Evolutionary conservation across 176 grass and related monocot species (phyloP).

Genomic region (Cenchrus fungigraminus): DNA sequence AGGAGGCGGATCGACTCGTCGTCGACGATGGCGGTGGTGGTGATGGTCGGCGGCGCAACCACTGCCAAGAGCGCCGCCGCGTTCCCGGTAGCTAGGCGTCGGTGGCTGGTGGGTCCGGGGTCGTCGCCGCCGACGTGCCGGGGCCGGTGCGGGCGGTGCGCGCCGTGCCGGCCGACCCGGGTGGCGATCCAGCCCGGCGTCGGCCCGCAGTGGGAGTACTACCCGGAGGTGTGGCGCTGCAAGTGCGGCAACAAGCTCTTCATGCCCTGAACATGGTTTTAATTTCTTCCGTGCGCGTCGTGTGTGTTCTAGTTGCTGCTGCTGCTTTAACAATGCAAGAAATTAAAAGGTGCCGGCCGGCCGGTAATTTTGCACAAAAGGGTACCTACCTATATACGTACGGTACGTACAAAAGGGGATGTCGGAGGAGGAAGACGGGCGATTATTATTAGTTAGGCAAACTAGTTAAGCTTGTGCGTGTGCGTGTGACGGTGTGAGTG

Average conservation of each 20-base stretch:
- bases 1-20: slow-evolving; percentile 25
- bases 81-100: neutral
- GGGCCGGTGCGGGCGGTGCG: slow-evolving; percentile 62
- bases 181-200: slow-evolving; percentile 72
- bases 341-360: neutral
- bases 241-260: slow-evolving; percentile 78
- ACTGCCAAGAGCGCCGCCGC: neutral
- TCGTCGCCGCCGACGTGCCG: slow-evolving; percentile 74
- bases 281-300: too few relatives aligned
- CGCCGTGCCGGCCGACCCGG: slow-evolving; percentile 57
- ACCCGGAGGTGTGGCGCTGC: slow-evolving; percentile 95
- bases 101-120: slow-evolving; percentile 45
- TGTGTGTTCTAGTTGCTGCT: neutral
- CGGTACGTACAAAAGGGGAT: neutral
- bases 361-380: neutral
- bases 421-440: neutral
- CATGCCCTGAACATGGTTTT: slow-evolving; percentile 55
- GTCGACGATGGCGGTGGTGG: neutral
- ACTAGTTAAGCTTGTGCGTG: slow-evolving; percentile 1
- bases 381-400: too few relatives aligned
- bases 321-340: neutral
- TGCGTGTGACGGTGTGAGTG: neutral
- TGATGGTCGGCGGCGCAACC: too few relatives aligned
- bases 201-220: slow-evolving; percentile 70
- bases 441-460: slow-evolving; percentile 5